Base-by-base conservation (phyloP, 2,329 filamentous ascomycete species). In the Microcera coccophila region DNA sequence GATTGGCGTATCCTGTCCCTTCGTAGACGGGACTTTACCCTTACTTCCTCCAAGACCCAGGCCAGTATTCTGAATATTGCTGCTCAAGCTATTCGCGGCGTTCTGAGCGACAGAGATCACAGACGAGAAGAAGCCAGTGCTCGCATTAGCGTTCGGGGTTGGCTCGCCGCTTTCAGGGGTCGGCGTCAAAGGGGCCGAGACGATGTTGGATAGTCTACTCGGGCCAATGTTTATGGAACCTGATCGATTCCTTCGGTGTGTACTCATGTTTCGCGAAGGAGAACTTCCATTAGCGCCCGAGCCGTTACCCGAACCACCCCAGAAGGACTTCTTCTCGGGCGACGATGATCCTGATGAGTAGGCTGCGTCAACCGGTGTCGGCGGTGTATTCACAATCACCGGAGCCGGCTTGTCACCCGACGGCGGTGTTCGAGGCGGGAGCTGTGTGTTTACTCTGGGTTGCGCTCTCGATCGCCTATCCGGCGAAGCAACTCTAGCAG, bases 61-160 rank as follows among this genome's bases (percentile, higher is more conserved):
- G 21, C 74, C 73, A 4, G 75, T 78, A 61, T 82, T 90, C 37
- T 81, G 79, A 36, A 96, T 84, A 36, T 83, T 88, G 50, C 78
- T 87, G 54, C 78, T 88, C 4, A 90, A 64, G 15, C 80, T 82
- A 51, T 73, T 89, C 12, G 90, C 90, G 33, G 91, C 91, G 75
- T 85, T 96, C 65, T 97, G 91, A 15, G 93, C 93, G 35, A 85
- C 91, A 31, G 89, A 91, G 51, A 98, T 81, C 61, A 98, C 87
- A 19, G 87, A 90, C 4, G 89, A 95, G 67, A 98, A 97, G 70
- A 98, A 97, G 1, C 90, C 84, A 28, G 77, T 72, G 41, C 50
- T 32, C 18, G 49, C 18, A n/a, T 52, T 52, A 18, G 79, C 75
- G 21, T 78, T 80, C 58, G 62, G 58, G 47, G 79, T 81, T n/a